Evolutionary conservation across 2,329 filamentous ascomycete species (phyloP).

Genomic region (Cladosporium sphaerospermum): DNA sequence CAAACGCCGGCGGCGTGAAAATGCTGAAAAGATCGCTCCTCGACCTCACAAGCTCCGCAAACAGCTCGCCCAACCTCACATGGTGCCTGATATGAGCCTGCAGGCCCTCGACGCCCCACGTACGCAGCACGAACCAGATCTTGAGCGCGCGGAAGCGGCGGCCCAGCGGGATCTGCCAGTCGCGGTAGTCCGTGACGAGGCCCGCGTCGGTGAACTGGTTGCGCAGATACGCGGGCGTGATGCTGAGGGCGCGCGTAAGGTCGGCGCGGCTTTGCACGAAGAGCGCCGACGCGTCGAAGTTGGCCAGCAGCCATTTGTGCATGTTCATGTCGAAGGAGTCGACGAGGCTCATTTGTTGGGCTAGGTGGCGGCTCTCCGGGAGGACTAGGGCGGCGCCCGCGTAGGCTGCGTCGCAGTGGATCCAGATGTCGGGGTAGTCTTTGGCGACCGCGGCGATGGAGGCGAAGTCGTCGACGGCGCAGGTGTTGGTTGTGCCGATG

Average conservation of each 20-base stretch:
- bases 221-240: slow-evolving; percentile 73
- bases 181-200: slow-evolving; percentile 86
- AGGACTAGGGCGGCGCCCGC: slow-evolving; percentile 79
- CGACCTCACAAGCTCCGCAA: slow-evolving; percentile 54
- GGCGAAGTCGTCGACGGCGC: slow-evolving; percentile 75
- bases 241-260: slow-evolving; percentile 72
- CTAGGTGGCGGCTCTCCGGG: slow-evolving; percentile 69
- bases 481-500: slow-evolving; percentile 81
- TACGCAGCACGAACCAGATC: slow-evolving; percentile 88
- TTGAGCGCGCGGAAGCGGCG: slow-evolving; percentile 83
- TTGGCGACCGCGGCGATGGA: slow-evolving; percentile 55
- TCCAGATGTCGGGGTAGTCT: slow-evolving; percentile 64
- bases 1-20: slow-evolving; percentile 68
- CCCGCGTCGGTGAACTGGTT: slow-evolving; percentile 76
- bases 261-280: slow-evolving; percentile 70
- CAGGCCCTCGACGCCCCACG: slow-evolving; percentile 72
- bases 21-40: slow-evolving; percentile 69
- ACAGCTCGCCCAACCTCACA: slow-evolving; percentile 62
- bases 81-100: slow-evolving; percentile 66
- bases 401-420: slow-evolving; percentile 91
- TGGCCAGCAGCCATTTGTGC: slow-evolving; percentile 95
- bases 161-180: slow-evolving; percentile 95
- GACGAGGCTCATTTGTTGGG: slow-evolving; percentile 57
- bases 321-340: slow-evolving; percentile 94
- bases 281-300: slow-evolving; percentile 79